Percentiles rank a stretch among this genome's conserved stretches.
Conservation (phyloP, 73 alveolate species). For the Paramecium caudatum region DNA sequence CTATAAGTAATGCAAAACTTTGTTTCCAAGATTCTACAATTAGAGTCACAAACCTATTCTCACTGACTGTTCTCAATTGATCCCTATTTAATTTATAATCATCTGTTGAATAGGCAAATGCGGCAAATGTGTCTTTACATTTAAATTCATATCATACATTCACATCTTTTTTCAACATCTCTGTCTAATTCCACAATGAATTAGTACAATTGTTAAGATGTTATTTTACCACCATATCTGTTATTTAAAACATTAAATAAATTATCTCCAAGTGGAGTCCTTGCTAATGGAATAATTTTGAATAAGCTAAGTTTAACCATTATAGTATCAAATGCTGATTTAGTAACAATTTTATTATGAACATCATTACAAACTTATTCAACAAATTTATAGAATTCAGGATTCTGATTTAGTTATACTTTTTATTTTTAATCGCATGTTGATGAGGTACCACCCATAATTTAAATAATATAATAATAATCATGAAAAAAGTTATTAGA, state of each 20-base stretch:
- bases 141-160: not conserved
- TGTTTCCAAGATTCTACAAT: not conserved
- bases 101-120: no score
- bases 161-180: not conserved
- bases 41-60: not conserved
- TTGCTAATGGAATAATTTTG: not conserved
- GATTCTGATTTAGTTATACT: no score
- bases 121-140: not conserved
- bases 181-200: not conserved
- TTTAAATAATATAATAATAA: not conserved
- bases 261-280: slow-evolving; percentile 6
- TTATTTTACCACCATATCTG: not conserved
- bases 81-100: no score
- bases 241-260: not conserved
- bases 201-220: not conserved
- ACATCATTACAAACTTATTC: not conserved
- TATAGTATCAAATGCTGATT: not conserved
- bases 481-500: not conserved
- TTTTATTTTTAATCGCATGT: no score
- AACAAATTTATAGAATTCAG: slow-evolving; percentile 4
- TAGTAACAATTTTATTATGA: not conserved
- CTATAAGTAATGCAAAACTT: not conserved
- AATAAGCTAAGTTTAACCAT: not conserved
- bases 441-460: no score
- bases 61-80: not conserved